Evolutionary conservation across 371 early-diverging fungal species (phyloP).

Genomic region (Encephalitozoon cuniculi): DNA sequence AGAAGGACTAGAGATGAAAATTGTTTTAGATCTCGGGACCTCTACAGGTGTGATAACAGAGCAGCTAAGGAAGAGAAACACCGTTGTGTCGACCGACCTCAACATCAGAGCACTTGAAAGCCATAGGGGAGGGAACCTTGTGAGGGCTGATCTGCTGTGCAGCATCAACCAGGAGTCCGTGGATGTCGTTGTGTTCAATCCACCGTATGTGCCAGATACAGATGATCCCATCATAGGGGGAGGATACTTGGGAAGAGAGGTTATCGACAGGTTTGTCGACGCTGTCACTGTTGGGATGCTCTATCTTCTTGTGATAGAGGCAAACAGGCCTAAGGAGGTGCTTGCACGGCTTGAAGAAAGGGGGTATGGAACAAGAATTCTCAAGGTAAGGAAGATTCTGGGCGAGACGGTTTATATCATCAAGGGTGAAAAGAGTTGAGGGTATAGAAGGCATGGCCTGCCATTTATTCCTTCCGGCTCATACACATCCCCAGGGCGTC

Average conservation of each 20-base stretch:
- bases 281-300: conserved; percentile 67
- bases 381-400: conserved; percentile 37
- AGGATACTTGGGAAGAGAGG: conserved; percentile 76
- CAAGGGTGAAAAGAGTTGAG: conserved; percentile 13
- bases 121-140: conserved; percentile 18
- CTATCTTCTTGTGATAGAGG: conserved; percentile 74
- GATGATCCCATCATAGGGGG: conserved; percentile 65
- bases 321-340: conserved; percentile 76
- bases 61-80: conserved; percentile 14
- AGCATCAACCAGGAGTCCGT: conserved; percentile 54
- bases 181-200: conserved; percentile 80
- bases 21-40: conserved; percentile 46
- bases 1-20: conserved; percentile 8
- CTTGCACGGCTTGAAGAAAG: conserved; percentile 61
- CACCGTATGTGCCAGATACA: conserved; percentile 72
- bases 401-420: conserved; percentile 49
- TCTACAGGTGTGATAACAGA: conserved; percentile 37
- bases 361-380: conserved; percentile 37
- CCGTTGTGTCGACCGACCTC: conserved; percentile 36
- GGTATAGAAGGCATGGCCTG: background rate
- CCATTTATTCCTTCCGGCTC: background rate
- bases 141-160: conserved; percentile 32
- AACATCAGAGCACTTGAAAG: conserved; percentile 45
- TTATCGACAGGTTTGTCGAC: conserved; percentile 73
- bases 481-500: background rate